These are phyloP conservation scores for Macrophomina tecta DNA, from an alignment of 2,329 filamentous ascomycete genomes.

Conservation along the genomic window DNA sequence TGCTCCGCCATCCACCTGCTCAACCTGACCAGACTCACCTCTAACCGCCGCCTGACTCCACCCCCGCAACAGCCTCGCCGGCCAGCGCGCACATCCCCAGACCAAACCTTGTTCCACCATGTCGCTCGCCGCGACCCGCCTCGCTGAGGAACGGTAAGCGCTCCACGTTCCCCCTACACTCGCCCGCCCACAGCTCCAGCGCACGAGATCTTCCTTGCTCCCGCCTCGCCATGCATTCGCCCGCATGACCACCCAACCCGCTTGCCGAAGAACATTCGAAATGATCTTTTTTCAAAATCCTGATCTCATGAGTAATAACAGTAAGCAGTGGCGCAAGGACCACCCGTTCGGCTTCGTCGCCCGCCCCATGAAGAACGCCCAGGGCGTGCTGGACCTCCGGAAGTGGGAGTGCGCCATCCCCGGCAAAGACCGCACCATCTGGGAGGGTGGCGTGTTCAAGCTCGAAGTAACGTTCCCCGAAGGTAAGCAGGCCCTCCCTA, in stretches of 20 bases:
- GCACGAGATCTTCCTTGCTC: not conserved
- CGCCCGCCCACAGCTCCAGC: slow-evolving; percentile 6
- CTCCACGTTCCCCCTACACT: too few relatives aligned
- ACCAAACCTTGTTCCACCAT: slow-evolving; percentile 54
- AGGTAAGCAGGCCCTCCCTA: slow-evolving; percentile 58
- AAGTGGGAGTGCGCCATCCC: slow-evolving; percentile 96
- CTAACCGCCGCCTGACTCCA: slow-evolving; percentile 22
- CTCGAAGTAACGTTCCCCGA: slow-evolving; percentile 91
- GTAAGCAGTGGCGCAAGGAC: slow-evolving; percentile 95
- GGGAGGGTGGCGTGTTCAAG: slow-evolving; percentile 98
- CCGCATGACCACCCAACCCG: not conserved
- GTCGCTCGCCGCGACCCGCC: slow-evolving; percentile 86
- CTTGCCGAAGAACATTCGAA: not conserved
- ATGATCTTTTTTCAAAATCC: slow-evolving; percentile 24
- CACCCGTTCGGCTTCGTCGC: slow-evolving; percentile 98
- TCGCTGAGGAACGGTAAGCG: slow-evolving; percentile 61
- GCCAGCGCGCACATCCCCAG: not conserved
- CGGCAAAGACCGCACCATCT: slow-evolving; percentile 94
- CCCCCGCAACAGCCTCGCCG: slow-evolving; percentile 4
- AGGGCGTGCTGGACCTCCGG: slow-evolving; percentile 89
- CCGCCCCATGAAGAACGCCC: slow-evolving; percentile 77
- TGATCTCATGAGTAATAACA: slow-evolving; percentile 48
- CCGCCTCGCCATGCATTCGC: not conserved
- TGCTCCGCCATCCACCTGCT: not conserved
- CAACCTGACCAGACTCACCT: not conserved